phyloP scores from a whole-genome alignment of 352 stramenopile species.

The Blastocystis sp. region DNA sequence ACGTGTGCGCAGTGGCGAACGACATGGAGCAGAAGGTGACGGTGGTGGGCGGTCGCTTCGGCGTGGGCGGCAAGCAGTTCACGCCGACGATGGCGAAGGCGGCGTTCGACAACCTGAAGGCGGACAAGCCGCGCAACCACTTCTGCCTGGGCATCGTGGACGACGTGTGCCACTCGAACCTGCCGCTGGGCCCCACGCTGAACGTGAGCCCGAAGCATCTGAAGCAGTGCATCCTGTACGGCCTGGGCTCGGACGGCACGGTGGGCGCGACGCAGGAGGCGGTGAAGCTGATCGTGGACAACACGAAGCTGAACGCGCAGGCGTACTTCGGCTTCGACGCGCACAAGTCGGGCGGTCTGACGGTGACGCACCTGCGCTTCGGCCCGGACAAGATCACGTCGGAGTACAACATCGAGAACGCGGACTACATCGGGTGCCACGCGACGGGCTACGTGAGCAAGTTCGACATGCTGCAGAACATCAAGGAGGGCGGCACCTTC shows the following conservation, averaged over 20 bases:
- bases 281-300: slow-evolving; percentile 76
- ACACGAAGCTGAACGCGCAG: slow-evolving; percentile 74
- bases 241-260: slow-evolving; percentile 80
- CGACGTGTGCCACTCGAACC: slow-evolving; percentile 75
- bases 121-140: slow-evolving; percentile 73
- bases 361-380: slow-evolving; percentile 73
- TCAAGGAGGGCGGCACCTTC: slow-evolving; percentile 72
- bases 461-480: slow-evolving; percentile 76
- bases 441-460: slow-evolving; percentile 76
- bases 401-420: slow-evolving; percentile 72
- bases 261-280: slow-evolving; percentile 75
- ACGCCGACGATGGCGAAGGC: slow-evolving; percentile 77
- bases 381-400: slow-evolving; percentile 68
- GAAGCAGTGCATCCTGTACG: slow-evolving; percentile 85
- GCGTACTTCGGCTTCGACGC: slow-evolving; percentile 77
- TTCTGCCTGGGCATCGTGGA: slow-evolving; percentile 82
- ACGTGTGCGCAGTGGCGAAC: slow-evolving; percentile 78
- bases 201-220: slow-evolving; percentile 74
- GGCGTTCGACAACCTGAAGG: slow-evolving; percentile 76
- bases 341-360: slow-evolving; percentile 76
- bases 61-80: slow-evolving; percentile 77
- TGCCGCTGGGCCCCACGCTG: slow-evolving; percentile 74
- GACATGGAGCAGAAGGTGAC: slow-evolving; percentile 73
- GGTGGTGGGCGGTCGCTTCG: slow-evolving; percentile 77
- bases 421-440: slow-evolving; percentile 76